phyloP scores from a whole-genome alignment of 2,329 filamentous ascomycete genomes.

The Fusarium avenaceum region DNA sequence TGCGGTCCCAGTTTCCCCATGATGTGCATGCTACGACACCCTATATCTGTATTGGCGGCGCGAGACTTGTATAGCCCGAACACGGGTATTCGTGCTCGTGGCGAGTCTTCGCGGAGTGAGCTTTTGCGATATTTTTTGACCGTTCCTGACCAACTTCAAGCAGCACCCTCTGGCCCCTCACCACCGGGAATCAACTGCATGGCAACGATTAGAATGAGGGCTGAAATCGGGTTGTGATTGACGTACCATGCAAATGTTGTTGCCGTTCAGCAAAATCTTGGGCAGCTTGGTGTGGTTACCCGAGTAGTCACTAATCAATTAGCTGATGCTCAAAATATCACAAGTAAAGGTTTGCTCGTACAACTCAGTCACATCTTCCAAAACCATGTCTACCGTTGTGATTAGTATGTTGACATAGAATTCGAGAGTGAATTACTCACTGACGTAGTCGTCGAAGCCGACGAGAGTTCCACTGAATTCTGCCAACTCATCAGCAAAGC shows the following conservation, averaged over 20 bases:
- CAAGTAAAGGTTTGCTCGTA: conserved; percentile 59
- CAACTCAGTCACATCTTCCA: conserved; percentile 98
- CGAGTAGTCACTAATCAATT: conserved; percentile 82
- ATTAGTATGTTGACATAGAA: conserved; percentile 35
- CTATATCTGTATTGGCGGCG: conserved; percentile 3
- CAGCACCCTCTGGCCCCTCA: conserved; percentile 71
- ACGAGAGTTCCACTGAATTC: conserved; percentile 96
- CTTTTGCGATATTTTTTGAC: conserved; percentile 25
- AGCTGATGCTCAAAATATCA: conserved; percentile 16
- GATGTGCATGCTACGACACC: conserved; percentile 23
- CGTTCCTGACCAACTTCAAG: conserved; percentile 25
- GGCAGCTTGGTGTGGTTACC: conserved; percentile 89
- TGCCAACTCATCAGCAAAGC: conserved; percentile 56
- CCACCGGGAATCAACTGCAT: conserved; percentile 82
- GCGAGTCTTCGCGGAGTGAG: conserved; percentile 10
- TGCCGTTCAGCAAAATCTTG: conserved; percentile 96
- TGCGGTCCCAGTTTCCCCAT: conserved; percentile 15
- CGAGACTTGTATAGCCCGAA: background rate
- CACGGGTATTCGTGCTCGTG: background rate
- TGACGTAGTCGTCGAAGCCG: conserved; percentile 99
- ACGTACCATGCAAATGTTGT: conserved; percentile 98
- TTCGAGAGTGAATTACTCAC: conserved; percentile 71
- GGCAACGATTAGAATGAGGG: conserved; percentile 17
- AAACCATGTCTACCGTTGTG: conserved; percentile 84
- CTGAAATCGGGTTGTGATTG: background rate